Evolutionary conservation across 768 basidiomycete species (phyloP).

Genomic region (Suillus alpinus): DNA sequence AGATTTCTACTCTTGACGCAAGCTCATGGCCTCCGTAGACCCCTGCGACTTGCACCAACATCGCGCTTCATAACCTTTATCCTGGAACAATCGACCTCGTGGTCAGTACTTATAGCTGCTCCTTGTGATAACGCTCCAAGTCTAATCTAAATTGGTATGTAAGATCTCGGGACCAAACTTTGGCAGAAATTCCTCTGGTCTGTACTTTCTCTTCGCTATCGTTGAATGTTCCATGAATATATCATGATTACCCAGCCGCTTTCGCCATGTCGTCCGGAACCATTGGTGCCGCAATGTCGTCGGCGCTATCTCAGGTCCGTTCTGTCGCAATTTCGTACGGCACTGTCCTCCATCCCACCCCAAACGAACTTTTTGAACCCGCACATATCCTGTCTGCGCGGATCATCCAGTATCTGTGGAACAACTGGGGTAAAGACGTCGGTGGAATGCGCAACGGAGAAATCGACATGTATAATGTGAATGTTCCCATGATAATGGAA

Average conservation of each 20-base stretch:
- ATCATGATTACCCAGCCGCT: conserved; percentile 49
- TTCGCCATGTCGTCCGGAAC: conserved; percentile 91
- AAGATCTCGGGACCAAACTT: conserved; percentile 86
- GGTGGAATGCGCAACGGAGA: conserved; percentile 56
- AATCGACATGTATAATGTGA: conserved; percentile 83
- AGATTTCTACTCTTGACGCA: conserved; percentile 2
- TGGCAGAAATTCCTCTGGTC: conserved; percentile 81
- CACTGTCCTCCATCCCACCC: conserved; percentile 68
- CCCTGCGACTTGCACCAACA: conserved; percentile 89
- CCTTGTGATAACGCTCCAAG: background rate
- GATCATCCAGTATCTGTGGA: conserved; percentile 75
- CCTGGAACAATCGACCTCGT: conserved; percentile 87
- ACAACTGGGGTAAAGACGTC: conserved; percentile 78
- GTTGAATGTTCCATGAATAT: conserved; percentile 2
- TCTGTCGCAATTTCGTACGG: conserved; percentile 91
- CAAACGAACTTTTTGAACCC: conserved; percentile 55
- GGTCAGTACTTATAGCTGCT: conserved; percentile 40
- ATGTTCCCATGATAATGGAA: conserved; percentile 77
- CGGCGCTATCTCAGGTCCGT: conserved; percentile 64
- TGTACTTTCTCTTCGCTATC: conserved; percentile 16
- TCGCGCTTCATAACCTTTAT: conserved; percentile 87
- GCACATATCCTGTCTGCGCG: conserved; percentile 66
- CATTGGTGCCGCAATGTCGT: conserved; percentile 85
- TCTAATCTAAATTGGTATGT: conserved; percentile 1
- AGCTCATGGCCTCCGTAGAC: conserved; percentile 45